A percentile compares a stretch with the other conserved stretches of the same genome.
These are phyloP conservation scores for Buxus sempervirens DNA, from an alignment of 164 flowering plant species.

Conservation along the genomic window DNA sequence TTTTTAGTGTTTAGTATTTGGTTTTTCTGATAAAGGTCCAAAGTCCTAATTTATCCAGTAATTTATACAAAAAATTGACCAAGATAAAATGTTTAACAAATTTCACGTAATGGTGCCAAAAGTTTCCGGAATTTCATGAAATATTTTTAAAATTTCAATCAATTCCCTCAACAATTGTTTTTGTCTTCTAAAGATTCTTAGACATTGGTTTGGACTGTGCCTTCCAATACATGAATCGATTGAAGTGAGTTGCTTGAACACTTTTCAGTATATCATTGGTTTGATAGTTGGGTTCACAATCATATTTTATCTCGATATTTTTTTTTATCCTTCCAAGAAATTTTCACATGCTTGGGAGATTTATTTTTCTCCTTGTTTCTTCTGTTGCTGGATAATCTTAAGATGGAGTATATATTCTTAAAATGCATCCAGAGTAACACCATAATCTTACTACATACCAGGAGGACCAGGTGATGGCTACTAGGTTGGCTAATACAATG, in stretches of 20 bases:
- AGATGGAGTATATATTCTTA: neutral
- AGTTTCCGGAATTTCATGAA: too few relatives aligned
- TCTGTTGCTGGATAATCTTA: neutral
- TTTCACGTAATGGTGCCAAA: too few relatives aligned
- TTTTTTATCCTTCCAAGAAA: neutral
- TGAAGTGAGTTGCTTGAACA: neutral
- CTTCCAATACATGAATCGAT: neutral
- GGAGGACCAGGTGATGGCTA: conserved; percentile 87
- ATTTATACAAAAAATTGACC: too few relatives aligned
- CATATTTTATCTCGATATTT: neutral
- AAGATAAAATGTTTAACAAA: too few relatives aligned
- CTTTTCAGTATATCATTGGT: neutral
- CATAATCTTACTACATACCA: conserved; percentile 25
- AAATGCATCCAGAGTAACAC: neutral
- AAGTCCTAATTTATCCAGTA: too few relatives aligned
- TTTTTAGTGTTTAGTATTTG: too few relatives aligned
- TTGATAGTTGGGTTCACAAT: neutral
- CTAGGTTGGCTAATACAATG: conserved; percentile 77
- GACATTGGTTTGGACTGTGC: neutral
- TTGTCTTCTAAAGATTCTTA: too few relatives aligned
- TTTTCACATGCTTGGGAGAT: neutral
- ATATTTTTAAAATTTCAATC: too few relatives aligned
- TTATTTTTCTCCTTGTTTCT: neutral
- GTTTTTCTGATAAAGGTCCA: too few relatives aligned
- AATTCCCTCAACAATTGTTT: too few relatives aligned